Base-by-base conservation (phyloP, 2,329 filamentous ascomycete genomes). In the Chaetomium olivaceum region DNA sequence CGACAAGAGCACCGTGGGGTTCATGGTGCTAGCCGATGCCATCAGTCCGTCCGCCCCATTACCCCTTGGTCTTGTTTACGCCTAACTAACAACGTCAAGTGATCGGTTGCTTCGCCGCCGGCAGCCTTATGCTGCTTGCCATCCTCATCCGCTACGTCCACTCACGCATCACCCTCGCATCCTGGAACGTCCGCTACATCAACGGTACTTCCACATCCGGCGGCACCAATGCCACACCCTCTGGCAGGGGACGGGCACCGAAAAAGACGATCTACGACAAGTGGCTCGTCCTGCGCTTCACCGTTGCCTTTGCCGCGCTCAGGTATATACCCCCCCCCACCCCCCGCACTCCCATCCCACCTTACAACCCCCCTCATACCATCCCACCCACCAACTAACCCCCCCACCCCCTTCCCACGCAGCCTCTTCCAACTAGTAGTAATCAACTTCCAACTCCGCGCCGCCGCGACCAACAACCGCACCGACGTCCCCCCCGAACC, bases 261-360 rank as follows among this genome's bases (percentile, higher is more conserved):
- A 65, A 63, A 56, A 68, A 64, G 52, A 77, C 73, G 29, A 80
- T 81, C 11, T 83, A 82, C 67, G 80, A 83, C 67, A 75, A 73
- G 50, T 82, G 80, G 75, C 74, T 83, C 5, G 69, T 83, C 6
- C 73, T 78, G 7, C 78, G 81, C 11, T 83, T 83, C 67, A 77
- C 77, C 1, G 75, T 82, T 14, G 80, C 76, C 1, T 82, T 82
- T 64, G 63, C 78, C 3, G 74, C 80, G 12, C 69, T 82, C 51
- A 69, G 75, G 56, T 65, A 5, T 3, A 50, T 31, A n/a, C 29
- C 2, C 19, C 52, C 52, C 11, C n/a, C 19, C 27, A n/a, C n/a
- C n/a, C n/a, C 51, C 3, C 33, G 14, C 33, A 9, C 27, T 33
- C 46, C 21, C 33, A 2, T 11, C 52, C 52, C 9, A 6, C 19